Evolutionary conservation across 495 filamentous ascomycete species (phyloP).

Genomic region (Penicillium coprophilum): DNA sequence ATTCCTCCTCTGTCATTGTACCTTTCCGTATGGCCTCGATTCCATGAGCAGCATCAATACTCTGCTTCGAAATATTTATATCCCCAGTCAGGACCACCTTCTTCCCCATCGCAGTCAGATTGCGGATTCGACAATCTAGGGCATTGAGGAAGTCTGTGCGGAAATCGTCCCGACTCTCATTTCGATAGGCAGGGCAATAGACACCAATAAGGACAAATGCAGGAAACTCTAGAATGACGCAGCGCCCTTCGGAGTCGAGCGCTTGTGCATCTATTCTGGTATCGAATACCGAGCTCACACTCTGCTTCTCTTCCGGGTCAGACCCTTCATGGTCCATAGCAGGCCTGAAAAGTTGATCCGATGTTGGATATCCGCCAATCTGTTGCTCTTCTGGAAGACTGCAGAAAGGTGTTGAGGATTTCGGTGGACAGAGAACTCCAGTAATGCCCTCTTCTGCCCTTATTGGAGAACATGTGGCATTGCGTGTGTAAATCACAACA

Average conservation of each 20-base stretch:
- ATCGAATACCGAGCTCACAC: neutral
- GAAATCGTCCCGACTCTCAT: conserved; percentile 81
- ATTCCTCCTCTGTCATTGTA: conserved; percentile 63
- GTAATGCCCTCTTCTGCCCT: conserved; percentile 91
- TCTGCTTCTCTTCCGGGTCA: conserved; percentile 10
- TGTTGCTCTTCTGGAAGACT: conserved; percentile 74
- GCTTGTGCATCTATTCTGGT: conserved; percentile 60
- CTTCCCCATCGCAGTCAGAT: conserved; percentile 78
- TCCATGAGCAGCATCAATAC: conserved; percentile 70
- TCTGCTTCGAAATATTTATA: conserved; percentile 78
- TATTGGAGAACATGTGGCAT: conserved; percentile 82
- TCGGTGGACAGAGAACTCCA: conserved; percentile 75
- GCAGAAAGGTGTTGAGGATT: conserved; percentile 69
- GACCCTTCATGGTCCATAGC: neutral
- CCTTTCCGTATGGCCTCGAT: conserved; percentile 70
- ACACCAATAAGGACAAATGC: conserved; percentile 90
- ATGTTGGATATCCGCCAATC: conserved; percentile 87
- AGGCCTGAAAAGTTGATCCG: conserved; percentile 58
- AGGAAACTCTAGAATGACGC: conserved; percentile 90
- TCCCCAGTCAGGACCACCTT: conserved; percentile 83
- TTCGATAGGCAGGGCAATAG: conserved; percentile 85
- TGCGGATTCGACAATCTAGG: conserved; percentile 79
- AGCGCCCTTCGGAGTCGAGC: conserved; percentile 89
- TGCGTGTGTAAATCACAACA: conserved; percentile 92
- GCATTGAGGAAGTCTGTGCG: conserved; percentile 76